Conservation (phyloP, 1,139 yeast genomes). For the Nakaseomyces delphensis region DNA sequence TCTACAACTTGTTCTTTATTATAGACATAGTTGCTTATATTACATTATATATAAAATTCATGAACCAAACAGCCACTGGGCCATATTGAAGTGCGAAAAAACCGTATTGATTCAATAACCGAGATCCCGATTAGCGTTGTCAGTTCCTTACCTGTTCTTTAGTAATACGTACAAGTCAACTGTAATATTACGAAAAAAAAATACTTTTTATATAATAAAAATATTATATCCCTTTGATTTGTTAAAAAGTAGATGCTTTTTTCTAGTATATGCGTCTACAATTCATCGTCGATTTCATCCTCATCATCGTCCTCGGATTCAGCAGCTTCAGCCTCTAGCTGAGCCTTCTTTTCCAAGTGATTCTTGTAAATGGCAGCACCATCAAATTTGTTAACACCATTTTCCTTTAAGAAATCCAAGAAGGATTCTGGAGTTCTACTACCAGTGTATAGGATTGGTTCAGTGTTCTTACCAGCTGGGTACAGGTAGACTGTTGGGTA, state of each 20-base stretch:
- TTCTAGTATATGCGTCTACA: constrained; percentile 8
- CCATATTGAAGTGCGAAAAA: too few relatives aligned
- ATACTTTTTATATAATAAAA: too few relatives aligned
- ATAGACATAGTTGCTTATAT: too few relatives aligned
- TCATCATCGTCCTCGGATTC: constrained; percentile 19
- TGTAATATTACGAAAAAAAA: too few relatives aligned
- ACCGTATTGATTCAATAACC: too few relatives aligned
- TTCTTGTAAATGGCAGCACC: constrained; percentile 36
- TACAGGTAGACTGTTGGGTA: constrained; percentile 89
- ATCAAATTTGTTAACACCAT: constrained; percentile 54
- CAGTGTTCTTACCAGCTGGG: constrained; percentile 78
- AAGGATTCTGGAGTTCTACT: constrained; percentile 69
- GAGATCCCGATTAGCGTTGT: too few relatives aligned
- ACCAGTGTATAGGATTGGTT: constrained; percentile 63
- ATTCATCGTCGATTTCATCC: constrained; percentile 24
- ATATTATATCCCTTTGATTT: too few relatives aligned
- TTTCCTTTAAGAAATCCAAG: constrained; percentile 57
- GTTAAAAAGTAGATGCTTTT: not conserved
- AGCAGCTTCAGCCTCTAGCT: constrained; percentile 22
- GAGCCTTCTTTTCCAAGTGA: constrained; percentile 31
- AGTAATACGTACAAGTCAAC: too few relatives aligned
- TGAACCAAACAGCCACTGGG: too few relatives aligned
- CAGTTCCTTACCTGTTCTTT: too few relatives aligned
- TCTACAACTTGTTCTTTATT: too few relatives aligned
- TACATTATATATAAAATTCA: too few relatives aligned